A percentile compares a stretch with the other conserved stretches of the same genome.
Evolutionary conservation across 768 basidiomycete species (phyloP).

Genomic region (Cystobasidium tubakii): DNA sequence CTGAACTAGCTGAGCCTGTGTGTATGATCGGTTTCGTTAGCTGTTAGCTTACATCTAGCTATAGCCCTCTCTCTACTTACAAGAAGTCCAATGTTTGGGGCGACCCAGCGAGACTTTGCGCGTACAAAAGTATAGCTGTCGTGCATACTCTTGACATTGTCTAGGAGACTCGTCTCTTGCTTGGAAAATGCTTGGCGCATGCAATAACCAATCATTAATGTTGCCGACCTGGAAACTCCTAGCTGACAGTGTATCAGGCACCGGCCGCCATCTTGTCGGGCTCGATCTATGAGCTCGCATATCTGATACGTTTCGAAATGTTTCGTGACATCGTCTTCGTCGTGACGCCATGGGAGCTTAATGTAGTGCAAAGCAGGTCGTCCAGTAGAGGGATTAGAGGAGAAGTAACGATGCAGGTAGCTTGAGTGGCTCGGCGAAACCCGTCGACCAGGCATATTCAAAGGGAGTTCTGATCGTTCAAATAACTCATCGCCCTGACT

Average conservation of each 20-base stretch:
- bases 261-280: constrained; percentile 64
- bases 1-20: constrained; percentile 72
- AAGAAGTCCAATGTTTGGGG: constrained; percentile 91
- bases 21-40: constrained; percentile 36
- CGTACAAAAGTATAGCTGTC: constrained; percentile 84
- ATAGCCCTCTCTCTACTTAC: constrained; percentile 36
- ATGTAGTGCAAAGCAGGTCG: constrained; percentile 78
- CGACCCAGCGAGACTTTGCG: constrained; percentile 75
- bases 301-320: constrained; percentile 66
- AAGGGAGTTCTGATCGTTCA: too few species aligned
- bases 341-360: constrained; percentile 86
- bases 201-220: constrained; percentile 79
- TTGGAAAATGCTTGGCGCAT: constrained; percentile 78
- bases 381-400: constrained; percentile 49
- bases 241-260: constrained; percentile 63
- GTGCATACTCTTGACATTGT: constrained; percentile 58
- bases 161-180: constrained; percentile 51
- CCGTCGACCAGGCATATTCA: not conserved
- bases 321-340: constrained; percentile 78
- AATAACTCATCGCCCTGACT: not conserved
- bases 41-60: not conserved
- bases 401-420: constrained; percentile 36
- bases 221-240: constrained; percentile 85
- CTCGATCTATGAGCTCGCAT: constrained; percentile 73
- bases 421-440: constrained; percentile 10